A percentile compares a stretch with the other conserved stretches of the same genome.
Conservation (phyloP, 129 eudicot genomes). For the Arctium lappa region DNA sequence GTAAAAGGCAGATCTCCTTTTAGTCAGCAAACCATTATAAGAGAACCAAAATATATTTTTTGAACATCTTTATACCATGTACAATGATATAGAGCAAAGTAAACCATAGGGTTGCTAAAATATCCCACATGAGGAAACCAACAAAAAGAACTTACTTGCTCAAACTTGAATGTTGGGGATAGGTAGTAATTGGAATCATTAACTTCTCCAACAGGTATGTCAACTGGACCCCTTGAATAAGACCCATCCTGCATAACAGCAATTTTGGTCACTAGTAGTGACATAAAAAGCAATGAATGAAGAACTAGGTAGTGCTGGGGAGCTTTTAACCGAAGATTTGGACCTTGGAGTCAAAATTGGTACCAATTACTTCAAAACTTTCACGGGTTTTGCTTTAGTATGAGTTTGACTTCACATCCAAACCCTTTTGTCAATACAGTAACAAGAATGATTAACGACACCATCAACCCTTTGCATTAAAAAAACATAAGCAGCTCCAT, state of each 20-base stretch:
- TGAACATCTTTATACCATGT: not conserved
- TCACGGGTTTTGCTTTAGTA: not conserved
- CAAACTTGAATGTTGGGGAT: constrained; percentile 89
- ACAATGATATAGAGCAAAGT: not conserved
- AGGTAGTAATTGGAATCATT: constrained; percentile 63
- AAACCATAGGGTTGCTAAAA: constrained; percentile 5
- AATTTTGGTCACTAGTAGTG: not conserved
- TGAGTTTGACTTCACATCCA: not conserved
- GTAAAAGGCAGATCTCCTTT: not conserved
- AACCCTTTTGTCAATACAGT: not conserved
- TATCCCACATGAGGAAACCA: not conserved
- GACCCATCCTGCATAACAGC: constrained; percentile 83
- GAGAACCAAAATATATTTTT: not conserved
- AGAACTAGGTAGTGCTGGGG: not conserved
- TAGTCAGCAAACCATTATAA: not conserved
- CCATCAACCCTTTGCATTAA: not conserved
- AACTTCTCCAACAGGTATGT: constrained; percentile 77
- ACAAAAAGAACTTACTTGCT: constrained; percentile 64
- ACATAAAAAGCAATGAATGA: not conserved
- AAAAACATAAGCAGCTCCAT: not conserved
- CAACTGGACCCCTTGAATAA: constrained; percentile 95
- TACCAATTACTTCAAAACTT: constrained; percentile 1
- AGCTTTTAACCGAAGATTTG: not conserved
- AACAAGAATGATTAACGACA: constrained; percentile 3
- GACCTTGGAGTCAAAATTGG: not conserved